Conservation (phyloP, 176 grass and related monocot species). For the Musa acuminata region DNA sequence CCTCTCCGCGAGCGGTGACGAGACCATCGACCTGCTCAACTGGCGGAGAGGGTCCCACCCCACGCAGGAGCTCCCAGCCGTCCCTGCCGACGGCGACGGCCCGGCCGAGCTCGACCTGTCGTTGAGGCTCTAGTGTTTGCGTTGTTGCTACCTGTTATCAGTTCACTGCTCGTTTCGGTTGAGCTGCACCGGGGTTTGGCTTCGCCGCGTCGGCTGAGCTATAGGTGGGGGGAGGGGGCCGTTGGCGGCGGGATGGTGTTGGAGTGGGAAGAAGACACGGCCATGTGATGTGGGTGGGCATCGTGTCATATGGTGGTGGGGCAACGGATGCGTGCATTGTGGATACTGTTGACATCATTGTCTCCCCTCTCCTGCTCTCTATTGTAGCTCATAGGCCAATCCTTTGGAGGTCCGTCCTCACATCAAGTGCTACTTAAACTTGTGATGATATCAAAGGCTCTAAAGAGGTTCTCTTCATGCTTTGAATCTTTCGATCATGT, state of each 20-base stretch:
- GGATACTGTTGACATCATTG: not conserved
- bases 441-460: too few relatives aligned
- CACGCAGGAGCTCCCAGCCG: not conserved
- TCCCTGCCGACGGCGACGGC: not conserved
- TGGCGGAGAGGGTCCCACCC: constrained; percentile 31
- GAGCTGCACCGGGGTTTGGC: not conserved
- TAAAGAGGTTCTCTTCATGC: too few relatives aligned
- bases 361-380: not conserved
- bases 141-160: not conserved
- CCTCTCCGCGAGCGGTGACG: constrained; percentile 19
- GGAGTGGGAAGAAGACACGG: not conserved
- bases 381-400: not conserved
- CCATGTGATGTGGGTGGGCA: not conserved
- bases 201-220: not conserved
- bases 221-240: fast-evolving
- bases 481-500: too few relatives aligned
- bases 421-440: too few relatives aligned
- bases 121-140: constrained; percentile 4
- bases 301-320: not conserved
- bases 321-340: not conserved
- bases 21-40: constrained; percentile 41
- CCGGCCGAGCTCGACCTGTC: constrained; percentile 8
- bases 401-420: not conserved
- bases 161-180: not conserved
- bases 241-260: too few relatives aligned